These are phyloP conservation scores for Penicillium sp. DNA, from an alignment of 2,329 filamentous ascomycete species.

Conservation along the genomic window DNA sequence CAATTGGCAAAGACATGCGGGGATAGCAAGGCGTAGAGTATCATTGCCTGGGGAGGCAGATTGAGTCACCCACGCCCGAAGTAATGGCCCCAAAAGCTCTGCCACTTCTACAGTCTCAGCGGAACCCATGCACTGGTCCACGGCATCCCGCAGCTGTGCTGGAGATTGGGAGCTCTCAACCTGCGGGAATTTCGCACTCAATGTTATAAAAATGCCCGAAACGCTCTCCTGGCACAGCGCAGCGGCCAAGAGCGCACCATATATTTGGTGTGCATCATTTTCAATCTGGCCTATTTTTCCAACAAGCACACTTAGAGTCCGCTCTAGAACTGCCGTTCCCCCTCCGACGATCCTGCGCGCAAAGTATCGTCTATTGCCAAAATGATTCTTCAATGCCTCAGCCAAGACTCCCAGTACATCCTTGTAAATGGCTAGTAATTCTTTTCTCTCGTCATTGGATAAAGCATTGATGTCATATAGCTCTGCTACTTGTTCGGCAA, in stretches of 20 bases:
- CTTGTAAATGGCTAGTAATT: conserved; percentile 67
- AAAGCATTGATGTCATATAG: conserved; percentile 67
- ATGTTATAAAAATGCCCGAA: conserved; percentile 62
- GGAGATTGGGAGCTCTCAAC: conserved; percentile 13
- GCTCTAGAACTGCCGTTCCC: conserved; percentile 76
- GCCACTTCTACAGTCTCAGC: conserved; percentile 45
- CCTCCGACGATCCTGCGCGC: conserved; percentile 70
- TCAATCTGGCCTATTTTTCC: conserved; percentile 50
- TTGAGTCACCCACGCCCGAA: conserved; percentile 56
- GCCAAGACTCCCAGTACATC: conserved; percentile 63
- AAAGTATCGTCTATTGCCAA: conserved; percentile 88
- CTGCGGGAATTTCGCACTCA: conserved; percentile 30
- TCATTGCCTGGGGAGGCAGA: conserved; percentile 51
- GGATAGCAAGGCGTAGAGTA: conserved; percentile 55
- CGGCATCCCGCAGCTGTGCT: conserved; percentile 26
- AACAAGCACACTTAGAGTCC: conserved; percentile 66
- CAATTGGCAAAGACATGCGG: conserved; percentile 62
- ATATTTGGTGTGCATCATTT: conserved; percentile 72
- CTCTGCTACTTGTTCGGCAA: conserved; percentile 69
- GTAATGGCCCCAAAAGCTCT: conserved; percentile 39
- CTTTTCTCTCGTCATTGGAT: conserved; percentile 63
- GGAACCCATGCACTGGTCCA: conserved; percentile 40
- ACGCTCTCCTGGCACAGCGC: conserved; percentile 75
- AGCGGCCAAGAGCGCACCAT: conserved; percentile 79
- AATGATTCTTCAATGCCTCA: conserved; percentile 72